Percentiles rank a stretch among this genome's conserved stretches.
These are phyloP conservation scores for Penicillium griseofulvum DNA, from an alignment of 2,329 filamentous ascomycete genomes.

Conservation along the genomic window DNA sequence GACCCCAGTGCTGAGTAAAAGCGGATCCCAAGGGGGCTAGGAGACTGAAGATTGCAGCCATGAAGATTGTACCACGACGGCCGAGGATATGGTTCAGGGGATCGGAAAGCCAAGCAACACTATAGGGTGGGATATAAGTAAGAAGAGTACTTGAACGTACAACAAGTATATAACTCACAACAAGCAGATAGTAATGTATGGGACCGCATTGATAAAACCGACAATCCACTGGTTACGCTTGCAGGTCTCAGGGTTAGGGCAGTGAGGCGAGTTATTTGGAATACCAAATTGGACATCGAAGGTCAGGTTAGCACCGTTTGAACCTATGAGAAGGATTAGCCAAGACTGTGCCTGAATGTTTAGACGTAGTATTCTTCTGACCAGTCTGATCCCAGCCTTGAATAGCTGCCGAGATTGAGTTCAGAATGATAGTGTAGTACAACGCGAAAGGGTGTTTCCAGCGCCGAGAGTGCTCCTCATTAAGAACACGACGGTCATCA, in stretches of 20 bases:
- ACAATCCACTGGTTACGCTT: slow-evolving; percentile 55
- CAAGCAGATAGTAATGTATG: slow-evolving; percentile 50
- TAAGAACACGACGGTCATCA: slow-evolving; percentile 42
- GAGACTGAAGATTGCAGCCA: slow-evolving; percentile 19
- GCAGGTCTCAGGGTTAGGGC: slow-evolving; percentile 21
- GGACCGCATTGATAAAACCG: slow-evolving; percentile 59
- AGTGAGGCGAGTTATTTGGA: slow-evolving; percentile 15
- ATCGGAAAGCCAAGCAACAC: slow-evolving; percentile 20
- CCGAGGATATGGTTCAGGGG: slow-evolving; percentile 19
- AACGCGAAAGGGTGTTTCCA: slow-evolving; percentile 50
- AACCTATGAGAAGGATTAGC: slow-evolving; percentile 9
- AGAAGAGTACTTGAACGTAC: background rate
- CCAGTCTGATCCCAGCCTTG: slow-evolving; percentile 52
- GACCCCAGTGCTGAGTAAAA: slow-evolving; percentile 17
- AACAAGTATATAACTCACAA: slow-evolving; percentile 39
- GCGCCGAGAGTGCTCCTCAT: slow-evolving; percentile 45
- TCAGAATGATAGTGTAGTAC: slow-evolving; percentile 51
- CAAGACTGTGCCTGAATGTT: background rate
- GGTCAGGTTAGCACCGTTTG: slow-evolving; percentile 23
- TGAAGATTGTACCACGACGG: slow-evolving; percentile 19
- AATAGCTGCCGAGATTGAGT: slow-evolving; percentile 52
- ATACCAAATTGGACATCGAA: slow-evolving; percentile 24
- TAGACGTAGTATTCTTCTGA: background rate
- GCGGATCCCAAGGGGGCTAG: slow-evolving; percentile 17
- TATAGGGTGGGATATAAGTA: background rate